Evolutionary conservation across 345 rosid genomes (phyloP), one percentile per base, ranked within the genome.

Genomic region (Iberis pinnata): DNA sequence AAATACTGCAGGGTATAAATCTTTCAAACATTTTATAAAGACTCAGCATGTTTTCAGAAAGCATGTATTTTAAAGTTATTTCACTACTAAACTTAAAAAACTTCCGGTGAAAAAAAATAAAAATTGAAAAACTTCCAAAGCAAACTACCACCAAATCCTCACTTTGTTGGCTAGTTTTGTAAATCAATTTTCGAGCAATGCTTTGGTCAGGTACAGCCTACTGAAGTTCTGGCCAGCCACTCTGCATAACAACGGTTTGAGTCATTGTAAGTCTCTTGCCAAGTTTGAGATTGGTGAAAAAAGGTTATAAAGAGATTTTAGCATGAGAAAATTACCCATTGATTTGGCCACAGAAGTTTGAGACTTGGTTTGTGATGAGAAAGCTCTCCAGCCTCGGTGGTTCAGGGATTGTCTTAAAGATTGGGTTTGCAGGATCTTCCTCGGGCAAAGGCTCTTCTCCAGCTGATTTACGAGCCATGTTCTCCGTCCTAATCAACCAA

Each of bases 361-460:
- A 49, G 46, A 88, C 78, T 65, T 84, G 97, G 75, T 93, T 93
- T 61, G 97, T 78, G 65, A 86, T 71, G 26, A 93, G 97, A 67
- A 93, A 93, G 76, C 96, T 83, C 71, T 86, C 99, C 74, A 93
- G 68, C 27, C 95, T 88, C 12, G 99, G 75, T 35, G 99, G 99
- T 61, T 93, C 99, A 25, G 84, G 89, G 33, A 83, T 75, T 16
- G 95, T 80, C 77, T 93, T 93, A 52, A 93, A 93, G 41, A 86
- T 69, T 13, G 99, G 88, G 75, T 93, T 93, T 42, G 85, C 58
- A 14, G 94, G 95, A 78, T 93, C 99, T 70, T 93, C 99, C 78
- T 93, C 99, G 1, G 96, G 95, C 52, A 93, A 73, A 50, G 89
- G 82, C 69, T 88, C 99, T 56, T 88, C 99, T 37, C 97, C 97